Evolutionary conservation across 2,329 filamentous ascomycete species (phyloP).

Genomic region (Diaporthe australafricana): DNA sequence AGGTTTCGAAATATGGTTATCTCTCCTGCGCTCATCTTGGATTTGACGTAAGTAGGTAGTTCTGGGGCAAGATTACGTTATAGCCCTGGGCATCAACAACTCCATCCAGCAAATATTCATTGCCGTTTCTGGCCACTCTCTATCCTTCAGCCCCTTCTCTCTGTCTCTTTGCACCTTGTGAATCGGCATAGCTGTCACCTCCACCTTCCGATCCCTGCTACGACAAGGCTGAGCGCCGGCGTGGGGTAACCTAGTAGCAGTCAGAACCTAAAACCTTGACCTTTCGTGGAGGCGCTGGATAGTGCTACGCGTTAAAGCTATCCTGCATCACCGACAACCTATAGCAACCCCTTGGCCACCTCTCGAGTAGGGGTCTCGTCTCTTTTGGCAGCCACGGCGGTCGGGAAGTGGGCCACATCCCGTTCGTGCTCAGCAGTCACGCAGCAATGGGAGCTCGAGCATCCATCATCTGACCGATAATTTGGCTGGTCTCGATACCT

Average conservation of each 20-base stretch:
- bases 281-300: background rate
- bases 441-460: background rate
- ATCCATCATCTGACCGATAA: background rate
- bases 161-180: background rate
- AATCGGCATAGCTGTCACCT: background rate
- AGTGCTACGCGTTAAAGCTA: background rate
- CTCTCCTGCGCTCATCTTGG: slow-evolving; percentile 6
- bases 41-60: slow-evolving; percentile 13
- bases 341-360: slow-evolving; percentile 1
- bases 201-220: slow-evolving; percentile 28
- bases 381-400: background rate
- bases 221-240: background rate
- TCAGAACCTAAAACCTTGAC: slow-evolving; percentile 18
- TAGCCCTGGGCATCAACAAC: slow-evolving; percentile 9
- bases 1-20: slow-evolving; percentile 2
- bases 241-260: slow-evolving; percentile 23
- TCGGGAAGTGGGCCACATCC: slow-evolving; percentile 23
- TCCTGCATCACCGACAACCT: slow-evolving; percentile 13
- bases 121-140: slow-evolving; percentile 11
- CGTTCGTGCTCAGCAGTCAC: background rate
- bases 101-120: background rate
- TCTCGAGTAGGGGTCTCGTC: background rate
- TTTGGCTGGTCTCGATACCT: background rate
- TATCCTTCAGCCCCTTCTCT: background rate
- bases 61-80: slow-evolving; percentile 24